Percentiles rank a stretch among this genome's conserved stretches.
phyloP scores from a whole-genome alignment of 139 green algal genomes.

The Volvox africanus region DNA sequence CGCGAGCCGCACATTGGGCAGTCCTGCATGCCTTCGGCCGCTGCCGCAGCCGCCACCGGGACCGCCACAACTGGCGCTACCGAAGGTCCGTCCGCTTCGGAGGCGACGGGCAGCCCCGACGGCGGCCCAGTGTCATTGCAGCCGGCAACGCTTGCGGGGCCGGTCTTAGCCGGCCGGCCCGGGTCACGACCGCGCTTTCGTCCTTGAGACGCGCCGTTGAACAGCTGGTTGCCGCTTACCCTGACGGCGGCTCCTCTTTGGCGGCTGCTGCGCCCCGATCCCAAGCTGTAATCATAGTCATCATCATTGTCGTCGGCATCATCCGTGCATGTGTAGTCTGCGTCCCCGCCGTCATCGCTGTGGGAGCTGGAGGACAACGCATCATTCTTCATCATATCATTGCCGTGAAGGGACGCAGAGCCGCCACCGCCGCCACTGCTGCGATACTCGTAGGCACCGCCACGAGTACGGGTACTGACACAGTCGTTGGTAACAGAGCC shows the following conservation, averaged over 20 bases:
- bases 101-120: not conserved
- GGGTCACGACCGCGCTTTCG: not conserved
- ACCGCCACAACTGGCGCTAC: not conserved
- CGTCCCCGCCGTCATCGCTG: not conserved
- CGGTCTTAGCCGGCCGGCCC: not conserved
- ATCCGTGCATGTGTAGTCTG: not conserved
- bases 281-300: not conserved
- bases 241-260: not conserved
- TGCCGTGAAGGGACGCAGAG: too few relatives aligned
- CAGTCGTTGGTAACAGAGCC: too few relatives aligned
- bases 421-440: not conserved
- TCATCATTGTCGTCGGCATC: not conserved
- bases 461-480: too few relatives aligned
- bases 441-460: too few relatives aligned
- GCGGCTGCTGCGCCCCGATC: too few relatives aligned
- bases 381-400: not conserved
- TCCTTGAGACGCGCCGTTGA: not conserved
- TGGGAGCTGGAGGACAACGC: not conserved
- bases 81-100: not conserved
- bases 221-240: not conserved
- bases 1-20: conserved; percentile 1
- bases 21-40: not conserved
- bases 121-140: not conserved
- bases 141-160: not conserved
- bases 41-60: not conserved